Percentiles rank a stretch among this genome's conserved stretches.
phyloP scores from a whole-genome alignment of 768 basidiomycete genomes.

The Kockovaella imperatae region DNA sequence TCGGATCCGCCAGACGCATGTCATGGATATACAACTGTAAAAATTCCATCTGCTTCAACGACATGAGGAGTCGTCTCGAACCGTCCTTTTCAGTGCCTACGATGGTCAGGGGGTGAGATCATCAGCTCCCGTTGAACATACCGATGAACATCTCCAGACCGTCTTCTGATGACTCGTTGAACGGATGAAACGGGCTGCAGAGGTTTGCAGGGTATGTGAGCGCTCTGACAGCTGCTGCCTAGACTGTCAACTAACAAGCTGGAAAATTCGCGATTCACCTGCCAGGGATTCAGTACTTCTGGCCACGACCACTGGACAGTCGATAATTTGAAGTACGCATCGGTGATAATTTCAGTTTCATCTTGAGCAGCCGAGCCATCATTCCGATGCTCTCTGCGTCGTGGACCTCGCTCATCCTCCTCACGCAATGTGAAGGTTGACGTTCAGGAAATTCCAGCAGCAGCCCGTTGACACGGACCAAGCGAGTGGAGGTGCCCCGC shows the following conservation, averaged over 20 bases:
- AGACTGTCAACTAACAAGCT: neutral
- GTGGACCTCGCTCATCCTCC: too few species aligned
- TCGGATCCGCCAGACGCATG: constrained; percentile 25
- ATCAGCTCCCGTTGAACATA: constrained; percentile 6
- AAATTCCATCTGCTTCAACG: constrained; percentile 37
- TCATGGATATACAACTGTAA: constrained; percentile 38
- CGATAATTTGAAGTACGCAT: constrained; percentile 24
- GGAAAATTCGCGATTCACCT: constrained; percentile 15
- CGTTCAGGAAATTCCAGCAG: too few species aligned
- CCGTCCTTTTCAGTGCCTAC: constrained; percentile 11
- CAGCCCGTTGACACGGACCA: too few species aligned
- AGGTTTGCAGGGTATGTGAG: constrained; percentile 17
- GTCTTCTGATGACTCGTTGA: constrained; percentile 13
- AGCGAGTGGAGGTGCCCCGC: too few species aligned
- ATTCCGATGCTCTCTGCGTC: too few species aligned
- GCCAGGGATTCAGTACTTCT: constrained; percentile 20
- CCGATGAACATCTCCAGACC: constrained; percentile 26
- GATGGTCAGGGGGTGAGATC: neutral
- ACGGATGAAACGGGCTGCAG: constrained; percentile 28
- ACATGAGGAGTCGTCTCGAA: constrained; percentile 19
- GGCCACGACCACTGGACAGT: constrained; percentile 31
- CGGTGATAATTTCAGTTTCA: too few species aligned
- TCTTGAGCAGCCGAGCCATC: too few species aligned
- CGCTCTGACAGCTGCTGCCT: constrained; percentile 31
- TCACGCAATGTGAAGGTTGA: too few species aligned